Evolutionary conservation across 106 monocot genomes (phyloP).

Genomic region (Chionographis japonica): DNA sequence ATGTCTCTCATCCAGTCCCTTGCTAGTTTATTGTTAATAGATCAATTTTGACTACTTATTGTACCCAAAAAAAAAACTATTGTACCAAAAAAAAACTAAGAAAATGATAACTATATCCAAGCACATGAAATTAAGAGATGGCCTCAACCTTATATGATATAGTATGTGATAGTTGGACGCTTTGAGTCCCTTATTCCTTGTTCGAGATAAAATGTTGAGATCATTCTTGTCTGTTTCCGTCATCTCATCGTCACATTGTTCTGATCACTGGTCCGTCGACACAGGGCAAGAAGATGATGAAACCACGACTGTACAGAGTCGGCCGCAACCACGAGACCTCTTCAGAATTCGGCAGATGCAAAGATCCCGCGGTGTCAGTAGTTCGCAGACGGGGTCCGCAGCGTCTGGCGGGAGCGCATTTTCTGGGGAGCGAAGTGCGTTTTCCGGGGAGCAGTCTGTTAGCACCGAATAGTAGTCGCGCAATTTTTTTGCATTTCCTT

Average conservation of each 20-base stretch:
- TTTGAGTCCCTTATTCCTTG: no score
- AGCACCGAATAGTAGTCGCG: constrained; percentile 38
- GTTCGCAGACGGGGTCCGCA: constrained; percentile 75
- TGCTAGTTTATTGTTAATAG: no score
- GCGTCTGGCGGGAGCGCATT: constrained; percentile 60
- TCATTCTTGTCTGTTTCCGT: not conserved
- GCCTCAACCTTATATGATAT: no score
- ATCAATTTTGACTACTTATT: no score
- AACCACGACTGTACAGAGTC: constrained; percentile 59
- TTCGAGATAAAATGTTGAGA: no score
- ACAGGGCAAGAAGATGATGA: constrained; percentile 91
- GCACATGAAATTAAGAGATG: no score
- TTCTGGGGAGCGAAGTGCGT: constrained; percentile 16
- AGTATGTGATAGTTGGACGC: no score
- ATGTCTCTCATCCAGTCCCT: no score
- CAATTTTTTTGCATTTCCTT: no score
- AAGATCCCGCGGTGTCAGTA: constrained; percentile 41
- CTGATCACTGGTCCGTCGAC: not conserved
- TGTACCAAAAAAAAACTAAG: no score
- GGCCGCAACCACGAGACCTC: constrained; percentile 65
- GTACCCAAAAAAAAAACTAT: no score
- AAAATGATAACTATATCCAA: no score
- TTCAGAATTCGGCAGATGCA: constrained; percentile 86
- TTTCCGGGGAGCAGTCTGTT: constrained; percentile 84
- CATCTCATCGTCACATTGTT: not conserved